A percentile compares a stretch with the other conserved stretches of the same genome.
These are phyloP conservation scores for Vitis hybrid DNA, from an alignment of 177 flowering plant genomes.

Conservation along the genomic window DNA sequence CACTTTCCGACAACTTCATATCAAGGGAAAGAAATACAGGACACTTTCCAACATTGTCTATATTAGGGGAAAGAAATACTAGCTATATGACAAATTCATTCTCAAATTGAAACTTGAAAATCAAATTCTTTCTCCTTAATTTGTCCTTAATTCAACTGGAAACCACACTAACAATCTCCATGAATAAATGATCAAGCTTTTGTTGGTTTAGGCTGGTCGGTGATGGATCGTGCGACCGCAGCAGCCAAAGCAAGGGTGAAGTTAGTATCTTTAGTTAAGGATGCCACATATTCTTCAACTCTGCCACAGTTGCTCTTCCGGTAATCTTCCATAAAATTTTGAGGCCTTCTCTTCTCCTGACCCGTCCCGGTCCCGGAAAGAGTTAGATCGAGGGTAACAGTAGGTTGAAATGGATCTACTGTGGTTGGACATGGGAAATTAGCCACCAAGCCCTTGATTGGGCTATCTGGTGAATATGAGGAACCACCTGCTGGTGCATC, in stretches of 20 bases:
- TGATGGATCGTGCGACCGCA: constrained; percentile 27
- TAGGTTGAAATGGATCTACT: background rate
- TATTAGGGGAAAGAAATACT: too few species aligned
- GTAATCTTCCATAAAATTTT: background rate
- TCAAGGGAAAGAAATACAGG: too few species aligned
- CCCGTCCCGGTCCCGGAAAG: constrained; percentile 4
- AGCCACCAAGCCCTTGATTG: background rate
- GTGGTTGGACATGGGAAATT: background rate
- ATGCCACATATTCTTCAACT: constrained; percentile 25
- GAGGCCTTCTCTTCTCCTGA: background rate
- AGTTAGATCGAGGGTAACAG: constrained; percentile 11
- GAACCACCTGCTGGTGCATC: background rate
- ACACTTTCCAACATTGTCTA: too few species aligned
- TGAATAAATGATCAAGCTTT: background rate
- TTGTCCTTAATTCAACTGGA: too few species aligned
- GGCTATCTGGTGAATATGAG: background rate
- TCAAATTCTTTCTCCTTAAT: too few species aligned
- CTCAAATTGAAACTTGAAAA: too few species aligned
- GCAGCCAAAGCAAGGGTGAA: constrained; percentile 31
- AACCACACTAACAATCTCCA: too few species aligned
- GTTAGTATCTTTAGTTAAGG: constrained; percentile 24
- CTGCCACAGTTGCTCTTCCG: background rate
- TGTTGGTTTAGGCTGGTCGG: constrained; percentile 2
- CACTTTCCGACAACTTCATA: too few species aligned
- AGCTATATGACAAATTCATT: too few species aligned